These are phyloP conservation scores for Plasmodium knowlesi DNA, from an alignment of 169 alveolate genomes.

Conservation along the genomic window DNA sequence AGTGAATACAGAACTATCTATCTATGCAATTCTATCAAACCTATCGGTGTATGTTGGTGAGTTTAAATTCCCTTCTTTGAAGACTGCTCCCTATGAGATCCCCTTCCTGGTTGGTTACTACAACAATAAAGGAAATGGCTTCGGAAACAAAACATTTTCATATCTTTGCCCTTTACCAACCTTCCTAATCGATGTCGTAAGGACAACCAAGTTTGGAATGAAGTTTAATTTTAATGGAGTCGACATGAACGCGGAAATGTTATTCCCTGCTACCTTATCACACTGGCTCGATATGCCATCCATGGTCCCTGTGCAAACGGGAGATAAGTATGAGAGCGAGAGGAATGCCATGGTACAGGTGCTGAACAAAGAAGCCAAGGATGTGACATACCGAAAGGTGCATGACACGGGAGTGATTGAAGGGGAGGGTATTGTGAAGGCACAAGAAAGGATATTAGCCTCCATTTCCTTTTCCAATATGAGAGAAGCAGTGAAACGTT, in stretches of 20 bases:
- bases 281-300: background rate
- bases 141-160: background rate
- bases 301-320: slow-evolving; percentile 31
- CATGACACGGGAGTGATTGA: background rate
- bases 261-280: slow-evolving; percentile 24
- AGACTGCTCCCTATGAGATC: slow-evolving; percentile 44
- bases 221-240: slow-evolving; percentile 21
- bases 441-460: slow-evolving; percentile 40
- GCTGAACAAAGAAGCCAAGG: slow-evolving; percentile 11
- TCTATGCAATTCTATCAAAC: slow-evolving; percentile 46
- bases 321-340: background rate
- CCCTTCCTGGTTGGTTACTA: slow-evolving; percentile 63
- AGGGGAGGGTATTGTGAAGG: slow-evolving; percentile 37
- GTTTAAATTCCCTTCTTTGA: slow-evolving; percentile 24
- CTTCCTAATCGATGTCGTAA: slow-evolving; percentile 48
- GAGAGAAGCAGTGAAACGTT: slow-evolving; percentile 9
- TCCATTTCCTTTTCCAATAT: slow-evolving; percentile 18
- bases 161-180: slow-evolving; percentile 51
- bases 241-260: slow-evolving; percentile 23
- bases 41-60: slow-evolving; percentile 19
- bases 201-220: slow-evolving; percentile 30
- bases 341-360: background rate
- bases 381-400: slow-evolving; percentile 28
- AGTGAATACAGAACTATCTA: slow-evolving; percentile 6
- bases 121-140: slow-evolving; percentile 22